Base-by-base conservation (phyloP, 2,329 filamentous ascomycete genomes). In the Sporothrix luriei region DNA sequence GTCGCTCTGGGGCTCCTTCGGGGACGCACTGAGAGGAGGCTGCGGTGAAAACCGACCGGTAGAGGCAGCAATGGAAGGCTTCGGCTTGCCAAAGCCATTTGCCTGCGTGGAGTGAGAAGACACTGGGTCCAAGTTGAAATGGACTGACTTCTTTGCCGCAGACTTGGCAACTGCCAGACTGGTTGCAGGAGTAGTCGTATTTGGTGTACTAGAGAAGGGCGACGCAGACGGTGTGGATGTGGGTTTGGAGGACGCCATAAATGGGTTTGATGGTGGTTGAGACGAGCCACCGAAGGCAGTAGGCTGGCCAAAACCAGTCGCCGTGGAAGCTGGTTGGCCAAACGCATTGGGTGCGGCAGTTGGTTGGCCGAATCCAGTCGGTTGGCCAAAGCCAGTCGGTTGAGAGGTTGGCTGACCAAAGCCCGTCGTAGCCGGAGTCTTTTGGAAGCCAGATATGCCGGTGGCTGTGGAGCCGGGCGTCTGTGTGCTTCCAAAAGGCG, bases 1-100 rank as follows among this genome's bases (percentile, higher is more conserved):
- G 26, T 77, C 74, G 66, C 52, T 71, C 49, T 71, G 72, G 3
- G 72, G 68, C 2, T 29, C 51, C 11, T 21, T 54, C 6, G 54
- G 40, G 46, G 14, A 3, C 24, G 14, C 14, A 38, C 24, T 38
- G 49, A 19, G n/a, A 4, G 21, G 21, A 10, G 43, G 54, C 13
- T 68, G 26, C 10, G 46, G 29, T 14, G 65, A 10, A 55, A 26
- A 5, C 48, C 40, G 16, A 24, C n/a, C 33, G 43, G 40, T 10
- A 7, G 24, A 13, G n/a, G 21, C 14, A 43, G 29, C 10, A 49
- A 21, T 26, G 51, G 65, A 14, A 14, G 33, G 7, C 66, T 67
- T 70, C 11, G 33, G 24, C 52, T 55, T 49, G 69, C 59, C 11
- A 29, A 49, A 46, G 33, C 48, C 46, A 24, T 38, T 67, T 9